Conservation (phyloP, 495 filamentous ascomycete genomes). For the Recurvomyces mirabilis region DNA sequence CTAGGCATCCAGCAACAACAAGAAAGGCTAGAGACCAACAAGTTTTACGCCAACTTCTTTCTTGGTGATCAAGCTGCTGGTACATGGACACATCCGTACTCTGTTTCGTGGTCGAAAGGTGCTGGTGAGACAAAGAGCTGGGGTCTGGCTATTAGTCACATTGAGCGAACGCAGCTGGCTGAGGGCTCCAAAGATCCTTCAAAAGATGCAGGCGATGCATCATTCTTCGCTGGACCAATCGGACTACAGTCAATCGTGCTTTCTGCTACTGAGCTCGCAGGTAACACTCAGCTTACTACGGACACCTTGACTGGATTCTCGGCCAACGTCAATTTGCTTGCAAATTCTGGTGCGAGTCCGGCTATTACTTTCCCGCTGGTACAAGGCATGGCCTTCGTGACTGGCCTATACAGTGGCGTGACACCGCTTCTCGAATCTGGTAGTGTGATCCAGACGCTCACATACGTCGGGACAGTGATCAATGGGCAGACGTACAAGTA, state of each 20-base stretch:
- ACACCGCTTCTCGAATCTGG: slow-evolving; percentile 63
- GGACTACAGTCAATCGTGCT: slow-evolving; percentile 72
- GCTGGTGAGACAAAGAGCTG: slow-evolving; percentile 54
- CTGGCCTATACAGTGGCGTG: slow-evolving; percentile 59
- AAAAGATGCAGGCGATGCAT: slow-evolving; percentile 20
- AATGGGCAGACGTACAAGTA: slow-evolving; percentile 67
- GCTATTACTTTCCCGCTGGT: slow-evolving; percentile 68
- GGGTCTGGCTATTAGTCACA: slow-evolving; percentile 66
- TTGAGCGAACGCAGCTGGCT: slow-evolving; percentile 47
- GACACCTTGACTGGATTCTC: slow-evolving; percentile 59
- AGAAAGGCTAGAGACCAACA: slow-evolving; percentile 64
- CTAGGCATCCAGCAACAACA: slow-evolving; percentile 30
- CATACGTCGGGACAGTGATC: slow-evolving; percentile 43
- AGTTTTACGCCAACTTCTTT: slow-evolving; percentile 88
- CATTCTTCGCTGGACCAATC: slow-evolving; percentile 70
- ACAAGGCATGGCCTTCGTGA: slow-evolving; percentile 84
- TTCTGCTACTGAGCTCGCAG: slow-evolving; percentile 61
- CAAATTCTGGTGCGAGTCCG: slow-evolving; percentile 39
- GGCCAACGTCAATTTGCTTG: slow-evolving; percentile 55
- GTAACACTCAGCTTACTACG: slow-evolving; percentile 47
- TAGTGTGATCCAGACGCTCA: slow-evolving; percentile 59
- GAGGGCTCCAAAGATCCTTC: slow-evolving; percentile 51
- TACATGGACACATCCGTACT: slow-evolving; percentile 79
- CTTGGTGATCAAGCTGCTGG: slow-evolving; percentile 59
- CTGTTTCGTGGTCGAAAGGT: slow-evolving; percentile 64